phyloP scores from a whole-genome alignment of 805 yeast genomes.

The Wickerhamomyces rabaulensis region DNA sequence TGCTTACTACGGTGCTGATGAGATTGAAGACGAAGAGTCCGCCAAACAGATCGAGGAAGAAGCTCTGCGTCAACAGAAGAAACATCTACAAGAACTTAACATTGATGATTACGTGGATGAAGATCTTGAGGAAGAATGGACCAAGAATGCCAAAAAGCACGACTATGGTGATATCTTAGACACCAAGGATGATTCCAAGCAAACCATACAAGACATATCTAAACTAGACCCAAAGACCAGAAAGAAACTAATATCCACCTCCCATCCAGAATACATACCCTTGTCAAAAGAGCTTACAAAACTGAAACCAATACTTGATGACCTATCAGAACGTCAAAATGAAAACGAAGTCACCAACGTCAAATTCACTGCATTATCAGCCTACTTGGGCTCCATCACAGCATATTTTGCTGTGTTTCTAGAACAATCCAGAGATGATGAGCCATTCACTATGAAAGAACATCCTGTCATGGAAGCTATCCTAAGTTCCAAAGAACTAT shows the following conservation, averaged over 20 bases:
- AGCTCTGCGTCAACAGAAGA: constrained; percentile 81
- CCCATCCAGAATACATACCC: constrained; percentile 83
- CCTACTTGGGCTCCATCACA: constrained; percentile 74
- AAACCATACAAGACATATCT: constrained; percentile 38
- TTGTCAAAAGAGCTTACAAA: constrained; percentile 54
- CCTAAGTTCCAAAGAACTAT: constrained; percentile 74
- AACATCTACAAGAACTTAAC: constrained; percentile 67
- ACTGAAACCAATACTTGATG: constrained; percentile 38
- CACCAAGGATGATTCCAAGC: constrained; percentile 20
- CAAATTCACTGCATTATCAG: constrained; percentile 64
- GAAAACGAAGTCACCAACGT: constrained; percentile 36
- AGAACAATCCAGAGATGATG: constrained; percentile 48
- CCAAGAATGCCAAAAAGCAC: constrained; percentile 47
- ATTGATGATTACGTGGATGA: constrained; percentile 77
- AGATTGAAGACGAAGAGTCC: constrained; percentile 57
- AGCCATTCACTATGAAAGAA: constrained; percentile 67
- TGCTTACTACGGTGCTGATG: constrained; percentile 51
- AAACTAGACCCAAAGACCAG: constrained; percentile 50
- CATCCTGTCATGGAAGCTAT: constrained; percentile 88
- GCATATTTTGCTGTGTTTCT: constrained; percentile 75
- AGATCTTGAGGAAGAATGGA: constrained; percentile 78
- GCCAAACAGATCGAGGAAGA: constrained; percentile 79
- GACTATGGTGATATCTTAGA: constrained; percentile 29
- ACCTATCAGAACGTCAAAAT: constrained; percentile 27
- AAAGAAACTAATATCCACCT: constrained; percentile 45